Evolutionary conservation across 23 red algal genomes (phyloP).

Genomic region (Gracilaria domingensis): DNA sequence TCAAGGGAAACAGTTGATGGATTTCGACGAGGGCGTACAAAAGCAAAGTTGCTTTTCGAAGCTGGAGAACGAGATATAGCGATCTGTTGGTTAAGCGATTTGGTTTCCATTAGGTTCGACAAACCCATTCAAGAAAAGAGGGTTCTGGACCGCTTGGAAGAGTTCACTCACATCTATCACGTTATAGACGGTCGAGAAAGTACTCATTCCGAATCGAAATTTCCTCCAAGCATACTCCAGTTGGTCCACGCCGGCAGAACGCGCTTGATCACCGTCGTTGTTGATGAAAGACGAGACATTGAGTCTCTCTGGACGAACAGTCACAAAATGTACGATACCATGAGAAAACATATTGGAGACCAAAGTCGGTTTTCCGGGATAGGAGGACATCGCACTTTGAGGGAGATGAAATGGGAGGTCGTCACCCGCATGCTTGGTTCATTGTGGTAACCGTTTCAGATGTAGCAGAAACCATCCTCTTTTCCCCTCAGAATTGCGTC

Average conservation of each 20-base stretch:
- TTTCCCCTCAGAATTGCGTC: no score
- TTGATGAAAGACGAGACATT: constrained; percentile 37
- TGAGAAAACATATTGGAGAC: constrained; percentile 26
- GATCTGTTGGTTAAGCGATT: constrained; percentile 24
- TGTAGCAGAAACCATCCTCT: no score
- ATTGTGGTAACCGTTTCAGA: constrained; percentile 23
- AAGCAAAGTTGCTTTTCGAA: constrained; percentile 38
- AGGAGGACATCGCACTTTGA: background rate
- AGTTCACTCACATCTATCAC: constrained; percentile 57
- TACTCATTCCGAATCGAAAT: background rate
- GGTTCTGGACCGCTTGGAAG: constrained; percentile 5
- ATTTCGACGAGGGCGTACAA: constrained; percentile 23
- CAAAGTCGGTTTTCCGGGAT: background rate
- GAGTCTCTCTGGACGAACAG: constrained; percentile 21
- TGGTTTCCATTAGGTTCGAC: background rate
- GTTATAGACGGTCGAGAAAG: constrained; percentile 40
- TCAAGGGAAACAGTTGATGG: constrained; percentile 35
- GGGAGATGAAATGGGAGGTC: constrained; percentile 10
- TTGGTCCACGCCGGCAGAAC: constrained; percentile 21
- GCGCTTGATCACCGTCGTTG: constrained; percentile 39
- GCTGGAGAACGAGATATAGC: constrained; percentile 38
- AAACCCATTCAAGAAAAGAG: background rate
- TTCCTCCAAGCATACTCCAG: constrained; percentile 46
- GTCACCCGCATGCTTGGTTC: background rate
- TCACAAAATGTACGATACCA: background rate